Base-by-base conservation (phyloP, 352 stramenopile genomes). In the Pelagophyceae sp. region DNA sequence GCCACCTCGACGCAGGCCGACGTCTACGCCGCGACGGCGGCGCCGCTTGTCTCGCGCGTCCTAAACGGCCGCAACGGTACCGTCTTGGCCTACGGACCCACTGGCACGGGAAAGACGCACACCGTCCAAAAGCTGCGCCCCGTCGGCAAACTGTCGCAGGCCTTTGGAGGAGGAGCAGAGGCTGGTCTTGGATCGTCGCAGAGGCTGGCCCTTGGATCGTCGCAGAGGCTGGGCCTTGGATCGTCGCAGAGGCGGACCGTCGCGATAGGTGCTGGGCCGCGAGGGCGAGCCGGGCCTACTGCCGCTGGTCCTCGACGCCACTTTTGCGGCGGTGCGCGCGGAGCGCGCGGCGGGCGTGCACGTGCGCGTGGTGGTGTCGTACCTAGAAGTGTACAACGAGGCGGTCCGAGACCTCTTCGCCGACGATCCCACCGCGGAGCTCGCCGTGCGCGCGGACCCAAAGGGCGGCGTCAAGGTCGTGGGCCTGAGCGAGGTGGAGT, bases 351-450 rank as follows among this genome's bases (percentile, higher is more conserved):
- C 45, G 45, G 29, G 29, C 61, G 11, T 19, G 0, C 25, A 40
- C 23, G 54, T 27, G 1, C 32, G 38, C 25, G 76, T 83, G 5
- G 63, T 70, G 40, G 90, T 88, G 33, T 94, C 89, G 38, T 96
- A 94, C 78, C 81, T 95, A 20, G 90, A 96, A 78, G 90, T 95
- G 77, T 95, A 95, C 85, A 95, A 95, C 75, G 90, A 96, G 72
- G 90, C 92, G 61, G 87, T 96, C 38, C 94, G 90, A 79, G 91
- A 96, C 78, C 79, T 96, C 60, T 78, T 95, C 63, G 74, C 20
- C n/a, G 61, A 38, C 31, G 54, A 32, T 11, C 11, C 25, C 25
- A 29, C 60, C 60, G 25, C 25, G 60, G 15, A 94, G 0, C 90
- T 90, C 6, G 89, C 89, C 74, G 90, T 94, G 67, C 86, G 93